These are phyloP conservation scores for Talaromyces thailandensis DNA, from an alignment of 495 filamentous ascomycete genomes.

Conservation along the genomic window DNA sequence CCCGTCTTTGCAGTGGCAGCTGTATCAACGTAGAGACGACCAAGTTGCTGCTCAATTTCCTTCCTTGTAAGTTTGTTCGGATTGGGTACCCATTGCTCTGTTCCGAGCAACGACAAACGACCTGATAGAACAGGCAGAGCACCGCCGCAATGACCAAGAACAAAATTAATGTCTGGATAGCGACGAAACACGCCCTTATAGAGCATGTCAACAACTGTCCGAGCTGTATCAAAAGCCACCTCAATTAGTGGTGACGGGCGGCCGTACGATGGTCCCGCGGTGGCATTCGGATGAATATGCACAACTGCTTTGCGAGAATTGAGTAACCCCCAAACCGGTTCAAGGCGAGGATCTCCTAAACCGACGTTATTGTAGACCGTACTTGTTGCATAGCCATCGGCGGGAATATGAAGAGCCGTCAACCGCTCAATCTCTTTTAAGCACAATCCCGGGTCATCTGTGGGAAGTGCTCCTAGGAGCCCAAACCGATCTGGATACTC, in stretches of 20 bases:
- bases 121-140: constrained; percentile 3
- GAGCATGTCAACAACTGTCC: background rate
- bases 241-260: background rate
- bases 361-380: background rate
- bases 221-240: background rate
- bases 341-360: background rate
- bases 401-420: background rate
- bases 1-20: constrained; percentile 1
- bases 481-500: background rate
- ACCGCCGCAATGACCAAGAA: constrained; percentile 2
- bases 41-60: background rate
- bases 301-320: constrained; percentile 1
- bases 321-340: background rate
- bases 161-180: constrained; percentile 2
- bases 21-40: background rate
- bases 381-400: background rate
- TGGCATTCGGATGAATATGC: background rate
- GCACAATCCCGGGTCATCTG: background rate
- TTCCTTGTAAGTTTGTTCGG: background rate
- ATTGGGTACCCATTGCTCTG: constrained; percentile 1
- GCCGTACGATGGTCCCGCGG: background rate
- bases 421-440: background rate
- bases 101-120: background rate
- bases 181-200: background rate
- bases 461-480: background rate